phyloP scores from a whole-genome alignment of 495 filamentous ascomycete species.

The Penicillium maclennaniae region DNA sequence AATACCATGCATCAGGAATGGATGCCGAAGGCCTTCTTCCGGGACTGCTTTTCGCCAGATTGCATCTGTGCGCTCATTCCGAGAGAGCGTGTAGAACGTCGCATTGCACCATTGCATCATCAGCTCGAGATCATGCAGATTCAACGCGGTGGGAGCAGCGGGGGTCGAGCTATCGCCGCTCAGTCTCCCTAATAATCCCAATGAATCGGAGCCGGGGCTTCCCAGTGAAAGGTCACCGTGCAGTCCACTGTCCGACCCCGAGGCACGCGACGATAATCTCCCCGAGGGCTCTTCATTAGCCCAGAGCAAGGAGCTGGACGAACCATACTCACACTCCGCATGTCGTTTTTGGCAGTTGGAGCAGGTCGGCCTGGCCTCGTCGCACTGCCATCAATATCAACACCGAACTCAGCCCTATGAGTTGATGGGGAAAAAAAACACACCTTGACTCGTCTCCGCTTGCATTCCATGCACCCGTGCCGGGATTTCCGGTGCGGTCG shows the following conservation, averaged over 20 bases:
- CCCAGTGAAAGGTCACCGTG: slow-evolving; percentile 13
- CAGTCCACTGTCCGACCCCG: slow-evolving; percentile 23
- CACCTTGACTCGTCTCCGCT: slow-evolving; percentile 41
- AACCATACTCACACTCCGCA: slow-evolving; percentile 39
- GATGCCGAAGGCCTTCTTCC: slow-evolving; percentile 43
- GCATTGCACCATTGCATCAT: slow-evolving; percentile 47
- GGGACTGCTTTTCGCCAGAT: slow-evolving; percentile 45
- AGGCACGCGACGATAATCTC: slow-evolving; percentile 12
- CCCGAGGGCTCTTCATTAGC: slow-evolving; percentile 31
- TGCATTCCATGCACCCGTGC: slow-evolving; percentile 34
- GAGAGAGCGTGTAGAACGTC: slow-evolving; percentile 29
- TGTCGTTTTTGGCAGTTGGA: slow-evolving; percentile 40
- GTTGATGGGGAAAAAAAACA: slow-evolving; percentile 13
- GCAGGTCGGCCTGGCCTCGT: slow-evolving; percentile 36
- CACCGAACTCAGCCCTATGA: not conserved
- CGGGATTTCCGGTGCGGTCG: slow-evolving; percentile 34
- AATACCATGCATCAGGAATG: slow-evolving; percentile 52
- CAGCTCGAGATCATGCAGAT: slow-evolving; percentile 36
- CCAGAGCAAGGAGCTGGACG: slow-evolving; percentile 35
- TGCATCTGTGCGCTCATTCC: slow-evolving; percentile 27
- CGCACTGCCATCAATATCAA: slow-evolving; percentile 26
- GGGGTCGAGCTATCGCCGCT: slow-evolving; percentile 9
- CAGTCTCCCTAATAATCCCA: slow-evolving; percentile 27
- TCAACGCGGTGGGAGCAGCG: slow-evolving; percentile 17
- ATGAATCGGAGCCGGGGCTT: slow-evolving; percentile 18